These are phyloP conservation scores for Aegilops tauschii DNA, from an alignment of 176 grass and related monocot genomes.

Conservation along the genomic window DNA sequence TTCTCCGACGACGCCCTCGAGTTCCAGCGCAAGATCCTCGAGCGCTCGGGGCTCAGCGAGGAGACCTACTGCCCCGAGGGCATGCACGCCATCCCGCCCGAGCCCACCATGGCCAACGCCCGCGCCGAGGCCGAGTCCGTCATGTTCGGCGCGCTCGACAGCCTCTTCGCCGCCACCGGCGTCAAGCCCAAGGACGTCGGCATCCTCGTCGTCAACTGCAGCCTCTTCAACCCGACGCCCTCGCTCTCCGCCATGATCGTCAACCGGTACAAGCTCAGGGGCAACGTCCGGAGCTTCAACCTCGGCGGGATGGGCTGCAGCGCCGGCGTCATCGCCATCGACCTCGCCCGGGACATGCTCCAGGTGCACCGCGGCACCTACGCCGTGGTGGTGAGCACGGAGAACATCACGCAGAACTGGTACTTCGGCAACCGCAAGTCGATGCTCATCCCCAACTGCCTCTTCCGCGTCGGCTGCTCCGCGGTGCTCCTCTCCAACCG, in stretches of 20 bases:
- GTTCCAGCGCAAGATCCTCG: conserved; percentile 94
- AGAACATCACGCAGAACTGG: conserved; percentile 97
- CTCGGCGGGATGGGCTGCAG: conserved; percentile 95
- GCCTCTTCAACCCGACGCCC: conserved; percentile 83
- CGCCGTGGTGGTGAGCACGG: conserved; percentile 85
- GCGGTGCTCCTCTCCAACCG: conserved; percentile 83
- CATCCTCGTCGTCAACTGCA: conserved; percentile 89
- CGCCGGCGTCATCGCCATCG: conserved; percentile 78
- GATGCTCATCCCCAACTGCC: conserved; percentile 86
- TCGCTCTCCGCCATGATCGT: conserved; percentile 94
- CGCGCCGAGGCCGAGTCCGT: conserved; percentile 74
- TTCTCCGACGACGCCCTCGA: conserved; percentile 65
- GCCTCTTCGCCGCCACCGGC: conserved; percentile 57
- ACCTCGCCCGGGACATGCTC: conserved; percentile 74
- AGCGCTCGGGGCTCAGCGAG: conserved; percentile 91
- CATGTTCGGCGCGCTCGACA: conserved; percentile 77
- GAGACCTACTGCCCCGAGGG: conserved; percentile 78
- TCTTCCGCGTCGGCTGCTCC: conserved; percentile 74
- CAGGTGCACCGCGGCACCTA: conserved; percentile 71
- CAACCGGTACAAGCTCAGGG: conserved; percentile 83
- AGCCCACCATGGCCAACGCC: conserved; percentile 77
- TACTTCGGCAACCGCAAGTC: conserved; percentile 89
- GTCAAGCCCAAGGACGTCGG: conserved; percentile 79
- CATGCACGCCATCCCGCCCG: conserved; percentile 60
- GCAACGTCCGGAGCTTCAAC: conserved; percentile 80